phyloP scores from a whole-genome alignment of 257 asterid species.

The Solanum chmielewskii region DNA sequence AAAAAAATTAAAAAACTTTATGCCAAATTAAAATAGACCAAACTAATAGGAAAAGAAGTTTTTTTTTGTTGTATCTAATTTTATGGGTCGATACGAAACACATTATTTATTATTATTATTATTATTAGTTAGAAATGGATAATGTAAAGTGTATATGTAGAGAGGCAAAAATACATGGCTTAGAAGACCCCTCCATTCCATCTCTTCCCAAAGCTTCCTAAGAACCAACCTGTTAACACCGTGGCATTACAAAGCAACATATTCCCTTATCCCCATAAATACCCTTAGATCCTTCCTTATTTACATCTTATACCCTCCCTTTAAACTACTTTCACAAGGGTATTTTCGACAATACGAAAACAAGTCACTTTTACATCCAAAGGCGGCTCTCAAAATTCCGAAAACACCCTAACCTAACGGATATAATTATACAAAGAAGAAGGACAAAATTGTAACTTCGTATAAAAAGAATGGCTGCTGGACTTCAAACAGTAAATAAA shows the following conservation, averaged over 20 bases:
- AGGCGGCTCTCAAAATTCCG: slow-evolving; percentile 46
- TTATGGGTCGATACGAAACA: background rate
- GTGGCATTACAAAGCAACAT: slow-evolving; percentile 38
- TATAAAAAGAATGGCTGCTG: background rate
- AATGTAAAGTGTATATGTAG: background rate
- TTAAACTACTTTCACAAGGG: slow-evolving; percentile 7
- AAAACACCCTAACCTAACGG: slow-evolving; percentile 37
- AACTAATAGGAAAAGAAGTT: too few relatives aligned
- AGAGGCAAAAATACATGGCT: background rate
- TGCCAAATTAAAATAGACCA: background rate
- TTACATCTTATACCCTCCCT: background rate
- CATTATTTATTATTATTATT: too few relatives aligned
- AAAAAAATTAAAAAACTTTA: too few relatives aligned
- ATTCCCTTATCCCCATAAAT: background rate
- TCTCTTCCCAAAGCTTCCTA: background rate
- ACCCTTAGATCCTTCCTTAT: slow-evolving; percentile 1
- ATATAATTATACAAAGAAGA: background rate
- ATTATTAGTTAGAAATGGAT: background rate
- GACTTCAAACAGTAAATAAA: slow-evolving; percentile 2
- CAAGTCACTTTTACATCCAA: background rate
- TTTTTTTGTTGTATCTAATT: too few relatives aligned
- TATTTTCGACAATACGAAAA: slow-evolving; percentile 24
- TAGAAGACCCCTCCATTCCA: background rate
- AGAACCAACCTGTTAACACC: slow-evolving; percentile 22
- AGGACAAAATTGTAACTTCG: background rate